Conservation (phyloP, 495 filamentous ascomycete genomes). For the Niebla homalea region DNA sequence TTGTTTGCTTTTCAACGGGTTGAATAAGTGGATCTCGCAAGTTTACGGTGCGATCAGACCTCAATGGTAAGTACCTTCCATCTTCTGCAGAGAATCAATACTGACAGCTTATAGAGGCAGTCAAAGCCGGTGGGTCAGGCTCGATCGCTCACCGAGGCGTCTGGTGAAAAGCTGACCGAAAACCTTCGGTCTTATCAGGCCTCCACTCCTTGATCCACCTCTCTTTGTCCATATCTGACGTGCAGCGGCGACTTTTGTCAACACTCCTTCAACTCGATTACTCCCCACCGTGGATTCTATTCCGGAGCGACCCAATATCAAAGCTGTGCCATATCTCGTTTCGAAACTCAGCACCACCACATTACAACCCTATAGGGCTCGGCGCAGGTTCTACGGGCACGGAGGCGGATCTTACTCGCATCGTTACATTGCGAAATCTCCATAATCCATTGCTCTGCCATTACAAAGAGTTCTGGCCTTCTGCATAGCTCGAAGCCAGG, state of each 20-base stretch:
- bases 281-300: neutral
- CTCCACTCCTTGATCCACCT: too few species aligned
- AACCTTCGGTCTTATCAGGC: too few species aligned
- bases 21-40: too few species aligned
- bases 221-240: neutral
- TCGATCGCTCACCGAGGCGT: too few species aligned
- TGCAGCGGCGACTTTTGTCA: constrained; percentile 1
- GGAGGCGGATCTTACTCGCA: neutral
- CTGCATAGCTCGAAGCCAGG: neutral
- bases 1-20: too few species aligned
- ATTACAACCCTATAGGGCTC: neutral
- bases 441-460: neutral
- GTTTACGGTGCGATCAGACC: too few species aligned
- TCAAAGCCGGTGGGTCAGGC: too few species aligned
- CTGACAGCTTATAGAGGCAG: too few species aligned
- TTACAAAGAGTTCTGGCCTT: neutral
- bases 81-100: too few species aligned
- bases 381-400: neutral
- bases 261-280: neutral
- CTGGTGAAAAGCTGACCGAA: too few species aligned
- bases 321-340: neutral
- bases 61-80: too few species aligned
- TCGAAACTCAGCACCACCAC: neutral
- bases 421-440: constrained; percentile 1
- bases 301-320: neutral